Percentiles rank a stretch among this genome's conserved stretches.
phyloP scores from a whole-genome alignment of 2,329 filamentous ascomycete species.

The Penicillium freii region DNA sequence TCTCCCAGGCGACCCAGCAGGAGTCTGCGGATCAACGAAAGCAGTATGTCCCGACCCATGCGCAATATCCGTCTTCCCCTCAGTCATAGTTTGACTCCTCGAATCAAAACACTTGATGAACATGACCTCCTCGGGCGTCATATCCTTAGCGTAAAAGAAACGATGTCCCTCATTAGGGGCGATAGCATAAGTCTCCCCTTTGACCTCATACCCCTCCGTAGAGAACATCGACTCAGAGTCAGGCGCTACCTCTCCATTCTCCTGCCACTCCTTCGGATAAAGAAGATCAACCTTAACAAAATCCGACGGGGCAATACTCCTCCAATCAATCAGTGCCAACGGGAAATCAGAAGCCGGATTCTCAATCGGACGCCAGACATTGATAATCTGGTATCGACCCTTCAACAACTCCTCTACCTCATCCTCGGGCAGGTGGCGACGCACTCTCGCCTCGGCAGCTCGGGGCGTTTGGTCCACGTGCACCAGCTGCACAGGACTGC shows the following conservation, averaged over 20 bases:
- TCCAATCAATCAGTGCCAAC: conserved; percentile 66
- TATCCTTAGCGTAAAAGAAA: conserved; percentile 67
- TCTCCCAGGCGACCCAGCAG: conserved; percentile 49
- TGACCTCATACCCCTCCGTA: conserved; percentile 61
- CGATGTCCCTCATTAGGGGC: conserved; percentile 57
- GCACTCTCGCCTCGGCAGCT: conserved; percentile 61
- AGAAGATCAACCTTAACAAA: conserved; percentile 62
- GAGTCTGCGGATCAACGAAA: conserved; percentile 56
- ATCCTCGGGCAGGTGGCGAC: conserved; percentile 56
- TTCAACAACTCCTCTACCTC: conserved; percentile 59
- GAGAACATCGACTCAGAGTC: conserved; percentile 48
- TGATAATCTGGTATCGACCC: conserved; percentile 65
- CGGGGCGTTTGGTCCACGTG: conserved; percentile 69
- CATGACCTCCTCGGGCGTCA: conserved; percentile 58
- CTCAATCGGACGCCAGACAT: conserved; percentile 68
- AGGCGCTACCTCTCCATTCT: conserved; percentile 58
- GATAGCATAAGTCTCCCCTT: conserved; percentile 63
- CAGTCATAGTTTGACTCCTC: conserved; percentile 38
- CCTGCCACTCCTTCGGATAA: conserved; percentile 59
- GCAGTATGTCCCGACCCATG: conserved; percentile 54
- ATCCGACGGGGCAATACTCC: conserved; percentile 56
- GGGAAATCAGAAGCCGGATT: conserved; percentile 65
- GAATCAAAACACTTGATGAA: conserved; percentile 59
- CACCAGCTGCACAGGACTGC: conserved; percentile 66
- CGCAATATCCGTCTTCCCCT: conserved; percentile 45